Evolutionary conservation across 2,329 filamentous ascomycete species (phyloP).

Genomic region (Metarhizium sp.): DNA sequence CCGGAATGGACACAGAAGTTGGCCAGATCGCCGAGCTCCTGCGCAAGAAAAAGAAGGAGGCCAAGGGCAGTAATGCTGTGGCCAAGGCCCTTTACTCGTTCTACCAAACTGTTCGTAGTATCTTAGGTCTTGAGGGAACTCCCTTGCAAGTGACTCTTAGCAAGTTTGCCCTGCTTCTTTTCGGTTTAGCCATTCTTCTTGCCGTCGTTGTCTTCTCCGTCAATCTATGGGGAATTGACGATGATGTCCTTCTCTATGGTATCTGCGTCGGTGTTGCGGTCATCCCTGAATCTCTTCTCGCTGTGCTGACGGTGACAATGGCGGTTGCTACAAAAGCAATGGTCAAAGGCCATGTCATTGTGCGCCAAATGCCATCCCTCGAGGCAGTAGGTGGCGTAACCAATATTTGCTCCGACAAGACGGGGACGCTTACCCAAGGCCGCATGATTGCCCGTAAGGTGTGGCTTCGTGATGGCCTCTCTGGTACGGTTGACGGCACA

Average conservation of each 20-base stretch:
- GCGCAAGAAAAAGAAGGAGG: conserved; percentile 42
- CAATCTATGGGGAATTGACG: conserved; percentile 41
- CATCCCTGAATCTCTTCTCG: conserved; percentile 58
- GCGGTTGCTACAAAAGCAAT: conserved; percentile 56
- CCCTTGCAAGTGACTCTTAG: conserved; percentile 78
- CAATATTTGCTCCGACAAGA: conserved; percentile 63
- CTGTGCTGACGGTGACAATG: conserved; percentile 63
- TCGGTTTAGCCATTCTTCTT: conserved; percentile 57
- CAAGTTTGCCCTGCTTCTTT: conserved; percentile 75
- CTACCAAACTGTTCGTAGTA: conserved; percentile 35
- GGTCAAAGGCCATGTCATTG: conserved; percentile 55
- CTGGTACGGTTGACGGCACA: conserved; percentile 42
- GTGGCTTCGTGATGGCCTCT: conserved; percentile 47
- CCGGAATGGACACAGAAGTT: conserved; percentile 67
- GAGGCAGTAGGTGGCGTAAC: conserved; percentile 63
- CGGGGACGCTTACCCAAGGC: conserved; percentile 56
- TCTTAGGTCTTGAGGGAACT: conserved; percentile 64
- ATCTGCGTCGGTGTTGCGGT: conserved; percentile 54
- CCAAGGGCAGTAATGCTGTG: conserved; percentile 31
- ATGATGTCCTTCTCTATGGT: conserved; percentile 51
- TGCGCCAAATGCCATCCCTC: conserved; percentile 54
- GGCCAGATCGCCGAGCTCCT: conserved; percentile 67
- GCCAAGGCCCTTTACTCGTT: conserved; percentile 32
- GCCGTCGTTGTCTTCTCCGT: conserved; percentile 54
- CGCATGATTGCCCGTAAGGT: conserved; percentile 58